These are phyloP conservation scores for Hypsizygus marmoreus DNA, from an alignment of 768 basidiomycete genomes.

Conservation along the genomic window DNA sequence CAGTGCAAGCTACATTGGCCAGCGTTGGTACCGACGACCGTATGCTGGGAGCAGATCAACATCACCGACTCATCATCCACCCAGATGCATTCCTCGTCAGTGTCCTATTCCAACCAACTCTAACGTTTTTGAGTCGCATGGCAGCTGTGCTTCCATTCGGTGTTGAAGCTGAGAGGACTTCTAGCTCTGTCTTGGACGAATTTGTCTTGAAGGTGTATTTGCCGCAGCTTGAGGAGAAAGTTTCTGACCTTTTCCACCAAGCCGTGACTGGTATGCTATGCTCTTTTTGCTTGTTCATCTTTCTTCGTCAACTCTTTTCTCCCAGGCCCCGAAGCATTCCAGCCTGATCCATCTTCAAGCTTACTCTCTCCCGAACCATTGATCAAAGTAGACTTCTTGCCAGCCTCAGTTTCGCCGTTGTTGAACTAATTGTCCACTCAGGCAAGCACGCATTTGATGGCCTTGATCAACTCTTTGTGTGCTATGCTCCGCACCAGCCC, in stretches of 20 bases:
- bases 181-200: conserved; percentile 80
- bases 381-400: conserved; percentile 57
- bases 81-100: conserved; percentile 95
- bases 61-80: conserved; percentile 82
- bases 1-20: conserved; percentile 61
- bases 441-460: conserved; percentile 85
- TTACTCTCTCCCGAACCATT: conserved; percentile 73
- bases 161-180: conserved; percentile 61
- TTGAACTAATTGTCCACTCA: conserved; percentile 27
- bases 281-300: neutral
- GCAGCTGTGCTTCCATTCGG: conserved; percentile 74
- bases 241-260: conserved; percentile 82
- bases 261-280: conserved; percentile 65
- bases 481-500: conserved; percentile 89
- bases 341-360: conserved; percentile 70
- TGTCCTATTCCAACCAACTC: conserved; percentile 91
- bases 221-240: conserved; percentile 94
- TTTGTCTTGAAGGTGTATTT: conserved; percentile 93
- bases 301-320: neutral
- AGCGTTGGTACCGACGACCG: conserved; percentile 74
- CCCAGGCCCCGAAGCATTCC: conserved; percentile 83
- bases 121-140: conserved; percentile 79
- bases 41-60: conserved; percentile 68
- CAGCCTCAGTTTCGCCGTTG: neutral
- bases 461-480: conserved; percentile 89